phyloP scores from a whole-genome alignment of 345 rosid genomes.

The Euphorbia peplus region DNA sequence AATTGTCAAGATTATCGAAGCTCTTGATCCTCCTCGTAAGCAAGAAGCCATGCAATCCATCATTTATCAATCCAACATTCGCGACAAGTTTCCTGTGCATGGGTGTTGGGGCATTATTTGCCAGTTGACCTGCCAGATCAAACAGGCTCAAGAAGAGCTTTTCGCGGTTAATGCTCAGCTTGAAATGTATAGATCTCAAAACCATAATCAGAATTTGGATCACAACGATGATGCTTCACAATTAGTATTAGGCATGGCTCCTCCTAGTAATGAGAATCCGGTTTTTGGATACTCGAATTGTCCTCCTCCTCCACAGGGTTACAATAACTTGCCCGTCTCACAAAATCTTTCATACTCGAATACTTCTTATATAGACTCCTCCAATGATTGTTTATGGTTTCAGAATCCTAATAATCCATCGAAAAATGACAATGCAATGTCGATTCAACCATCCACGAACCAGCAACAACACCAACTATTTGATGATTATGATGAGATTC shows the following conservation, averaged over 20 bases:
- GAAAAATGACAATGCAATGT: slow-evolving; percentile 28
- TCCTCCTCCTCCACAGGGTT: too few relatives aligned
- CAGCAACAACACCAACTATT: slow-evolving; percentile 41
- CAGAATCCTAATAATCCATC: slow-evolving; percentile 29
- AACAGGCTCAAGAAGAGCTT: slow-evolving; percentile 58
- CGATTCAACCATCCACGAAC: slow-evolving; percentile 37
- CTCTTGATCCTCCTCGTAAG: slow-evolving; percentile 45
- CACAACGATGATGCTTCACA: slow-evolving; percentile 52
- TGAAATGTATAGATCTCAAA: slow-evolving; percentile 41
- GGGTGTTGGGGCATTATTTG: slow-evolving; percentile 68
- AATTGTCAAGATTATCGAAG: slow-evolving; percentile 54
- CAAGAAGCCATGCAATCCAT: slow-evolving; percentile 76
- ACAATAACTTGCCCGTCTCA: slow-evolving; percentile 22
- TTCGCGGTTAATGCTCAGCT: slow-evolving; percentile 51
- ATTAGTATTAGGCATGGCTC: slow-evolving; percentile 74
- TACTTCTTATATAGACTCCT: slow-evolving; percentile 34
- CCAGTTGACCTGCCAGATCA: slow-evolving; percentile 44
- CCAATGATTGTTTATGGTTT: slow-evolving; percentile 47
- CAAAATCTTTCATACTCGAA: slow-evolving; percentile 45
- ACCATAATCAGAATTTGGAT: slow-evolving; percentile 29
- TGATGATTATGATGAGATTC: slow-evolving; percentile 71
- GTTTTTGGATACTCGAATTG: background rate
- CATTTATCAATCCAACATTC: slow-evolving; percentile 60
- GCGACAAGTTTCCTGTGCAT: slow-evolving; percentile 70
- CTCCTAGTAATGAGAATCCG: slow-evolving; percentile 28